phyloP scores from a whole-genome alignment of 192 early-diverging fungal genomes.

The Spinellus fusiger region DNA sequence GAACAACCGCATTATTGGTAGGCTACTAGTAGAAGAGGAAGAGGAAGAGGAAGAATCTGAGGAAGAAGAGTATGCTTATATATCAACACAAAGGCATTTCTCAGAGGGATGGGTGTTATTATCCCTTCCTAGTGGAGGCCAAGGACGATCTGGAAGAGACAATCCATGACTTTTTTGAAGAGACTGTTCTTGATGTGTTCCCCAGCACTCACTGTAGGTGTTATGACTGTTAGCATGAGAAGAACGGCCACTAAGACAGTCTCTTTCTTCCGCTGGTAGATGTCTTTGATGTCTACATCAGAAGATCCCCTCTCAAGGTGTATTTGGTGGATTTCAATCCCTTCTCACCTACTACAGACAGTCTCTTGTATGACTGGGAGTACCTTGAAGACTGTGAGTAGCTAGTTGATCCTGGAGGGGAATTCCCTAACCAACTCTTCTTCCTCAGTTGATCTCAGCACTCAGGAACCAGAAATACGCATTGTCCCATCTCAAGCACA shows the following conservation, averaged over 20 bases:
- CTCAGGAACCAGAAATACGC: constrained; percentile 30
- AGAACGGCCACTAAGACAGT: background rate
- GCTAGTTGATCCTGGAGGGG: background rate
- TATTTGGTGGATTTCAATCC: constrained; percentile 94
- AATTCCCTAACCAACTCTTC: background rate
- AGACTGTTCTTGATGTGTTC: constrained; percentile 58
- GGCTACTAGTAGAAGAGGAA: constrained; percentile 4
- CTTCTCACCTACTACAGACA: constrained; percentile 72
- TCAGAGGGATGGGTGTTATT: constrained; percentile 85
- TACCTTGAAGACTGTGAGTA: constrained; percentile 52
- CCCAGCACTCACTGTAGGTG: constrained; percentile 59
- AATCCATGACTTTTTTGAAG: constrained; percentile 64
- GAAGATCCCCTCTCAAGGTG: constrained; percentile 47
- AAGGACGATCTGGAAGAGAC: constrained; percentile 47
- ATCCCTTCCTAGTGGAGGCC: constrained; percentile 66
- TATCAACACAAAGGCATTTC: constrained; percentile 63
- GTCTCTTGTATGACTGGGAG: constrained; percentile 77
- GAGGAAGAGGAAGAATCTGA: too few species aligned
- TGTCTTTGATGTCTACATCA: constrained; percentile 89
- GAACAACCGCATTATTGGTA: constrained; percentile 62
- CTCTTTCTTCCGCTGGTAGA: constrained; percentile 40
- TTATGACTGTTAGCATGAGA: background rate
- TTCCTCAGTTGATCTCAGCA: constrained; percentile 12
- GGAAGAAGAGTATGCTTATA: background rate
- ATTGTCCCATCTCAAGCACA: constrained; percentile 36